Conservation (phyloP, 2,329 filamentous ascomycete species). For the Phaeoacremonium minimum region DNA sequence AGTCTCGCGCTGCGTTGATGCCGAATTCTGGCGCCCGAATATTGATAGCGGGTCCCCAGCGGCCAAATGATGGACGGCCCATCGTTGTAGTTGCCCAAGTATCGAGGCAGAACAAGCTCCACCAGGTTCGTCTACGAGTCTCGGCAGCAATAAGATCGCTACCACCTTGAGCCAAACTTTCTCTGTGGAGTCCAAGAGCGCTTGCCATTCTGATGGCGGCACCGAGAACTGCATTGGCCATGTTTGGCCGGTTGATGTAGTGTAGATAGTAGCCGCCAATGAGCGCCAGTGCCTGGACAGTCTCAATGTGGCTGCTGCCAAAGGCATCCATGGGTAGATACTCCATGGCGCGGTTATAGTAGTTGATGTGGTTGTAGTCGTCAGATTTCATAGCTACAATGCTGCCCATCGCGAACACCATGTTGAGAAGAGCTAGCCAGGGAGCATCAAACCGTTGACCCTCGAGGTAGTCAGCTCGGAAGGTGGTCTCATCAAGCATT, state of each 20-base stretch:
- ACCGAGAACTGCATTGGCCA: constrained; percentile 69
- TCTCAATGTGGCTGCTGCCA: constrained; percentile 68
- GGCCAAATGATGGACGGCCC: constrained; percentile 65
- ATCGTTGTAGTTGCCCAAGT: constrained; percentile 70
- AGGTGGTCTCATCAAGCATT: constrained; percentile 68
- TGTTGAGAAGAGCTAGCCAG: constrained; percentile 71
- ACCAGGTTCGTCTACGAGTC: constrained; percentile 66
- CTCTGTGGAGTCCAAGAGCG: constrained; percentile 66
- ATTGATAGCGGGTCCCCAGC: constrained; percentile 65
- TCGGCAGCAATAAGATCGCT: constrained; percentile 52
- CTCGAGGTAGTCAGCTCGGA: constrained; percentile 61
- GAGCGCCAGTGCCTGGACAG: constrained; percentile 65
- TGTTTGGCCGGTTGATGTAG: constrained; percentile 73
- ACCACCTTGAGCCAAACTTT: constrained; percentile 39
- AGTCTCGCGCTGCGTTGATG: constrained; percentile 40
- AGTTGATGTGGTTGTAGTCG: constrained; percentile 64
- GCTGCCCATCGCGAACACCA: constrained; percentile 72
- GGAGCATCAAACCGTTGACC: constrained; percentile 60
- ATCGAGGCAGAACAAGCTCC: constrained; percentile 70
- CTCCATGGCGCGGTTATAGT: constrained; percentile 64
- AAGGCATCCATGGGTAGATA: constrained; percentile 64
- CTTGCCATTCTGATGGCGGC: constrained; percentile 72
- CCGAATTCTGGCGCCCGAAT: constrained; percentile 56
- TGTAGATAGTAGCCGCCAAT: constrained; percentile 75
- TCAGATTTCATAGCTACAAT: constrained; percentile 62